Percentiles rank a stretch among this genome's conserved stretches.
phyloP scores from a whole-genome alignment of 202 grass and related monocot genomes.

The Setaria italica region DNA sequence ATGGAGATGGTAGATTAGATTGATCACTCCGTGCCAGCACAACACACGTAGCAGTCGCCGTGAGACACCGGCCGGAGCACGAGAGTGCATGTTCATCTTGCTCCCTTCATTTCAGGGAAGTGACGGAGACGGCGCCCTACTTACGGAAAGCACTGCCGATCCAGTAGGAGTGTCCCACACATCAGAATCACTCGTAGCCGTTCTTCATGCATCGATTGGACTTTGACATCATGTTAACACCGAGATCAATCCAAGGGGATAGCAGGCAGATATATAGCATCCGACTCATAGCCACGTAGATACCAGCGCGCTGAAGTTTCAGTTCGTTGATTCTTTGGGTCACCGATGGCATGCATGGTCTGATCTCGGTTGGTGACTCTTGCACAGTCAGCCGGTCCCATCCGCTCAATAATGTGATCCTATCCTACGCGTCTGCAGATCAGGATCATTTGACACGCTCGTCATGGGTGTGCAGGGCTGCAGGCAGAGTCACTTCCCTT shows the following conservation, averaged over 20 bases:
- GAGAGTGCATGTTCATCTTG: neutral
- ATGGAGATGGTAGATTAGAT: neutral
- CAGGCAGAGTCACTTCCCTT: neutral
- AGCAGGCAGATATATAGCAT: neutral
- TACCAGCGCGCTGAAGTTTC: neutral
- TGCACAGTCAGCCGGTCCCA: slow-evolving; percentile 33
- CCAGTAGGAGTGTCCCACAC: neutral
- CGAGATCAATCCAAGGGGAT: neutral
- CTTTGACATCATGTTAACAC: neutral
- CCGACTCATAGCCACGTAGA: slow-evolving; percentile 30
- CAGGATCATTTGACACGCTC: neutral
- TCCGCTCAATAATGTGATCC: neutral
- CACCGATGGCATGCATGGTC: slow-evolving; percentile 3
- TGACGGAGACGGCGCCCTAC: neutral
- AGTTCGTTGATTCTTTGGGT: neutral
- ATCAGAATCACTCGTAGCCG: neutral
- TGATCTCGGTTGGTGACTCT: neutral
- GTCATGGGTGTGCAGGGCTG: neutral
- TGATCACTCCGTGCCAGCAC: neutral
- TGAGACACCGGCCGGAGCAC: neutral
- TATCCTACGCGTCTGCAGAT: neutral
- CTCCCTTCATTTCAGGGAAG: neutral
- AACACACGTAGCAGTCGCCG: neutral
- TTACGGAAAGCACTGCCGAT: neutral
- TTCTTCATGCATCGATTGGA: neutral